phyloP scores from a whole-genome alignment of 192 early-diverging fungal species.

The Jimgerdemannia lactiflua region DNA sequence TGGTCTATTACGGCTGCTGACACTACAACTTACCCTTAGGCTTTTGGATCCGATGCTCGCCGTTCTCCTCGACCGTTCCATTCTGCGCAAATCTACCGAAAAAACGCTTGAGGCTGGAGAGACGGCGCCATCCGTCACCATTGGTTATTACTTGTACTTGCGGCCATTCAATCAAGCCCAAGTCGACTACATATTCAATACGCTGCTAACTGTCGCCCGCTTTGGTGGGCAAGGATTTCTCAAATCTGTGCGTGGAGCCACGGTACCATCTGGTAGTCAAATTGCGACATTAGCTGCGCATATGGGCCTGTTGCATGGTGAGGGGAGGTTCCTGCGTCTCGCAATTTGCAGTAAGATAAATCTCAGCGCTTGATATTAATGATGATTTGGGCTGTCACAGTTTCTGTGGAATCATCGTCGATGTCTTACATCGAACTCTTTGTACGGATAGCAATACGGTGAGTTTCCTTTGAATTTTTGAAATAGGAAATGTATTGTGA shows the following conservation, averaged over 20 bases:
- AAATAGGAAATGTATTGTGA: too few relatives aligned
- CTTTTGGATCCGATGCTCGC: conserved; percentile 58
- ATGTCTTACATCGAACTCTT: conserved; percentile 18
- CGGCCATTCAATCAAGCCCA: conserved; percentile 64
- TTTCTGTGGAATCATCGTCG: neutral
- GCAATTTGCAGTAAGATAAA: too few relatives aligned
- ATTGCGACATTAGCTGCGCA: conserved; percentile 5
- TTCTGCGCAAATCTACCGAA: conserved; percentile 29
- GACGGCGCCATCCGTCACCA: neutral
- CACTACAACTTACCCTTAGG: conserved; percentile 11
- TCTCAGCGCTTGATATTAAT: too few relatives aligned
- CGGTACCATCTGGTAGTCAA: neutral
- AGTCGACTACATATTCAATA: conserved; percentile 63
- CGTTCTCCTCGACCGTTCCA: conserved; percentile 42
- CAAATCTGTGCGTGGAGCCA: conserved; percentile 35
- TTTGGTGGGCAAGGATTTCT: conserved; percentile 57
- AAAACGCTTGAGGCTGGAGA: conserved; percentile 28
- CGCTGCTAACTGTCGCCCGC: conserved; percentile 42
- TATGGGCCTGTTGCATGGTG: conserved; percentile 8
- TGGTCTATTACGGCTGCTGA: neutral
- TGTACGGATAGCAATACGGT: conserved; percentile 16
- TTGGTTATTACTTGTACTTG: conserved; percentile 28
- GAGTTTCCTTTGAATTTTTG: neutral
- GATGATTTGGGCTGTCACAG: too few relatives aligned
- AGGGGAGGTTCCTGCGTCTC: too few relatives aligned